Base-by-base conservation (phyloP, 176 grass and related monocot species). In the Eragrostis curvula region DNA sequence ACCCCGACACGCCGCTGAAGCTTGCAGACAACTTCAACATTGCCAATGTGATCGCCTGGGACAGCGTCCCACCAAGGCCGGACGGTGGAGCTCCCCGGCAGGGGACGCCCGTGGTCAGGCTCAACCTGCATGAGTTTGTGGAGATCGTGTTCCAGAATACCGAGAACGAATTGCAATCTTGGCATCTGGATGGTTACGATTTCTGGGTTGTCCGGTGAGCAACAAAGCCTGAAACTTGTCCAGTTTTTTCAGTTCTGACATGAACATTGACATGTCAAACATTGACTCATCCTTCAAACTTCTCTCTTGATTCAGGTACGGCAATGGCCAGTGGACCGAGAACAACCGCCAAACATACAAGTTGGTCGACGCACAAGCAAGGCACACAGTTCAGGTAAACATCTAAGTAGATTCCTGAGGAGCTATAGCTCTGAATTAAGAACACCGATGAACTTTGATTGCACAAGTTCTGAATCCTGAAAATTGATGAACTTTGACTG, bases 141-240 rank as follows among this genome's bases (percentile, higher is more conserved):
- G 96, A 98, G 87, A 88, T 98, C 25, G 83, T 98, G 62, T 98
- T 98, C 86, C 90, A 95, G 84, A 95, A 95, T 89, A 91, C 85
- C 0, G 93, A 95, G 75, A 65, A 17, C 17, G 85, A 73, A 65
- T 13, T 95, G 30, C 90, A 95, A 55, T 87, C 90, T 16, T 98
- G 92, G 89, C 96, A 98, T 77, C 85, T 98, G 2, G 96, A 98
- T 48, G 96, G 96, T 85, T 98, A 98, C 5, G 96, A 92, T 50
- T 98, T 98, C 84, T 98, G 90, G 86, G 86, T 86, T 53, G 93
- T 96, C 12, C 93, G 96, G 96, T 98, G 63, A 53, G 81, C 15
- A 48, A 3, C 21, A 29, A 30, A 12, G 15, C 44, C 24, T 75
- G 65, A 24, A 78, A 28, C 32, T 24, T 65, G 53, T 29, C 18